Percentiles rank a stretch among this genome's conserved stretches.
These are phyloP conservation scores for Sphagnurus paluster DNA, from an alignment of 1,284 basidiomycete species.

Conservation along the genomic window DNA sequence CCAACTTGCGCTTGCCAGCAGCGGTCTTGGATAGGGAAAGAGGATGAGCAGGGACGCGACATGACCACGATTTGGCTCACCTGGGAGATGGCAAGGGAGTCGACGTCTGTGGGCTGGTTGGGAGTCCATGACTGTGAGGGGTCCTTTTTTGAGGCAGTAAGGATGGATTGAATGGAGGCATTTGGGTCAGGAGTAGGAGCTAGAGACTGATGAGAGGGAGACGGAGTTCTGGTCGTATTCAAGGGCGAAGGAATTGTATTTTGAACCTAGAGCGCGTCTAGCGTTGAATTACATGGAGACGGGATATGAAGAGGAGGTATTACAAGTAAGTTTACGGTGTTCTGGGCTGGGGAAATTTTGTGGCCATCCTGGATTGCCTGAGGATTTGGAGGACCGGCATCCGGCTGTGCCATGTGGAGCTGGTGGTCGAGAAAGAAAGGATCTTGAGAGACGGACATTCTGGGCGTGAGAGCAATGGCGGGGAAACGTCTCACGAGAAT, in stretches of 20 bases:
- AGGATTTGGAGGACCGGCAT: conserved; percentile 21
- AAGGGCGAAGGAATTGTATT: conserved; percentile 30
- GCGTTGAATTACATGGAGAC: conserved; percentile 24
- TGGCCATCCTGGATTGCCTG: too few relatives aligned
- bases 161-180: conserved; percentile 65
- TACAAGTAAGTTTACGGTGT: conserved; percentile 29
- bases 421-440: conserved; percentile 44
- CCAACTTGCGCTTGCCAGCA: conserved; percentile 70
- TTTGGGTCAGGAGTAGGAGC: conserved; percentile 47
- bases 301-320: conserved; percentile 23
- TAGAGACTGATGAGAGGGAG: conserved; percentile 32
- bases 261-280: conserved; percentile 32
- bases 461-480: conserved; percentile 33
- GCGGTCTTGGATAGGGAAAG: conserved; percentile 32
- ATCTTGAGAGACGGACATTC: conserved; percentile 40
- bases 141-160: conserved; percentile 50
- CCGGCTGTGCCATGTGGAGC: conserved; percentile 37
- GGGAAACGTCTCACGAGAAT: conserved; percentile 34
- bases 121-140: conserved; percentile 40
- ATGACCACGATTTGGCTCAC: conserved; percentile 23
- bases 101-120: conserved; percentile 23
- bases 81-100: conserved; percentile 26
- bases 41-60: conserved; percentile 11
- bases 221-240: conserved; percentile 30
- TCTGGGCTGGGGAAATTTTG: conserved; percentile 28